A percentile compares a stretch with the other conserved stretches of the same genome.
Conservation (phyloP, 2,329 filamentous ascomycete species). For the Arthroderma sp. region DNA sequence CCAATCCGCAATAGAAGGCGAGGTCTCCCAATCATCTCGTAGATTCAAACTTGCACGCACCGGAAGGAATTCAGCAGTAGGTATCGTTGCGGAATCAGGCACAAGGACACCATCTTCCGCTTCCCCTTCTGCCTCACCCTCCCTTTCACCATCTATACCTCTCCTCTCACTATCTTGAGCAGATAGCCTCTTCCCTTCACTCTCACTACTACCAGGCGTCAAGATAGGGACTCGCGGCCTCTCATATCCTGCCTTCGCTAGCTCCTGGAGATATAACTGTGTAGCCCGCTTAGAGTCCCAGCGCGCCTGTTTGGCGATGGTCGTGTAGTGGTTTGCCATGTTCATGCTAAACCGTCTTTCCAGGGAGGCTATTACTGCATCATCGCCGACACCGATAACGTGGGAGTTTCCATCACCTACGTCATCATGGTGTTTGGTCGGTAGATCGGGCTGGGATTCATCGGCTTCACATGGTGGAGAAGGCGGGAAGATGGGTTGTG, state of each 20-base stretch:
- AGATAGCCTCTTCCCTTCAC: neutral
- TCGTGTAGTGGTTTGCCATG: slow-evolving; percentile 33
- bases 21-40: slow-evolving; percentile 39
- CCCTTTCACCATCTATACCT: neutral
- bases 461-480: neutral
- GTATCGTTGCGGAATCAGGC: slow-evolving; percentile 13
- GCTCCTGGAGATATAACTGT: slow-evolving; percentile 43
- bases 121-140: slow-evolving; percentile 19
- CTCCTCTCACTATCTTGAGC: slow-evolving; percentile 1
- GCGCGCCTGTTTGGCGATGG: slow-evolving; percentile 41
- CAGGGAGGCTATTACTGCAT: neutral
- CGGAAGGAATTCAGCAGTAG: slow-evolving; percentile 23
- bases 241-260: slow-evolving; percentile 27
- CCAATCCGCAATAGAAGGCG: slow-evolving; percentile 40
- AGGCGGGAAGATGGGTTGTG: slow-evolving; percentile 6
- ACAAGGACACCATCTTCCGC: slow-evolving; percentile 29
- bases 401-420: neutral
- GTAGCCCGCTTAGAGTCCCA: slow-evolving; percentile 46
- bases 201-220: slow-evolving; percentile 9
- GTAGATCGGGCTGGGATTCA: neutral
- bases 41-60: slow-evolving; percentile 35
- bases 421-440: neutral
- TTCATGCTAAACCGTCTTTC: slow-evolving; percentile 12
- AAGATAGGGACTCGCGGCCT: slow-evolving; percentile 14
- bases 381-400: neutral